Base-by-base conservation (phyloP, 129 eudicot genomes). In the Centaurea solstitialis region DNA sequence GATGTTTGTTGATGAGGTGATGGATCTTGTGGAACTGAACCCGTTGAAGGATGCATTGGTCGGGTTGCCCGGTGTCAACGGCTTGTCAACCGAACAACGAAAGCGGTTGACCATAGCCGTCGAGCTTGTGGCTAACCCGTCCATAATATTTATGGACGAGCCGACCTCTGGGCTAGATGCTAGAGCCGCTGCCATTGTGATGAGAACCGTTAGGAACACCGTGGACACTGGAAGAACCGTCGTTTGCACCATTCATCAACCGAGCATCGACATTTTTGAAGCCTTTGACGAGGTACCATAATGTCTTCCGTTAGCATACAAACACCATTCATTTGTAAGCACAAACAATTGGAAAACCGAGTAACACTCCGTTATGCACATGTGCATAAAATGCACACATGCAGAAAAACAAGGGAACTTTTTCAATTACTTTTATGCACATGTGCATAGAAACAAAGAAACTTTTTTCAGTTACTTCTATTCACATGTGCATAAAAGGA, bases 1-100 rank as follows among this genome's bases (percentile, higher is more conserved):
- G 98, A 81, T 85, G 94, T 93, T 91, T 77, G 91, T 93, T 24
- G 94, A 83, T 24, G 96, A 93, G 70, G 98, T 93, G 65, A 91
- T 93, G 92, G 93, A 88, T 71, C 87, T 93, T 53, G 97, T 93
- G 66, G 98, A 93, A 79, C 84, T 93, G 22, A 83, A 86, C 38
- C 73, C 91, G 4, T 53, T 90, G 65, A 86, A 88, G 89, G 88
- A 77, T 15, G 89, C 90, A 7, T 68, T 93, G 5, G 91, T 93
- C 4, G 98, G 98, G 38, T 73, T 93, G 43, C 98, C 98, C 2
- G 98, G 94, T 45, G 89, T 93, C 50, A 91, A 82, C 71, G 98
- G 94, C 80, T 86, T 93, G 13, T 93, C 98, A 21, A 91, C 95
- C 0, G 97, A 94, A 82, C 97, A 94, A 17, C 80, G 97, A 70